Evolutionary conservation across 495 filamentous ascomycete species (phyloP).

Genomic region (Talaromyces proteolyticus): DNA sequence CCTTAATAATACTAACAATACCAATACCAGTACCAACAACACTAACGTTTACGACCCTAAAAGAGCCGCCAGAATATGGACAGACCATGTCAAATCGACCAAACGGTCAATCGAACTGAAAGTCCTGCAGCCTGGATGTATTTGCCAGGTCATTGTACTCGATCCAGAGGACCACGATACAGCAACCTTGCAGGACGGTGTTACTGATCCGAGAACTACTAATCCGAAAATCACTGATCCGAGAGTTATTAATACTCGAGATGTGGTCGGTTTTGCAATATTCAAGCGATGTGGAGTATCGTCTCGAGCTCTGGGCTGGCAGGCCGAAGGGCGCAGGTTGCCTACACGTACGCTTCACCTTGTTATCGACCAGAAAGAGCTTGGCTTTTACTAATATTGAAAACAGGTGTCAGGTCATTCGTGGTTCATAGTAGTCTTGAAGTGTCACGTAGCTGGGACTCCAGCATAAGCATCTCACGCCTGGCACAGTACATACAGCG

Average conservation of each 20-base stretch:
- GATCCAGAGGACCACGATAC: background rate
- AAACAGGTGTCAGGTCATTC: background rate
- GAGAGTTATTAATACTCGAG: too few relatives aligned
- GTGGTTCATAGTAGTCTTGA: background rate
- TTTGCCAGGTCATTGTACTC: conserved; percentile 3
- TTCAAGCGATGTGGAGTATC: conserved; percentile 1
- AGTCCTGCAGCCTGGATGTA: background rate
- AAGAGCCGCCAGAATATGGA: background rate
- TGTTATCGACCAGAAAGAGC: background rate
- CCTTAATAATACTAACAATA: background rate
- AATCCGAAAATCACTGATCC: too few relatives aligned
- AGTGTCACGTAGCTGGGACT: conserved; percentile 2
- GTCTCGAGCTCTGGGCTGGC: background rate
- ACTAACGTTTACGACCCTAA: background rate
- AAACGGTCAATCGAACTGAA: background rate
- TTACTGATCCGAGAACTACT: too few relatives aligned
- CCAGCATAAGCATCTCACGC: background rate
- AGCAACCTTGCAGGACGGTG: too few relatives aligned
- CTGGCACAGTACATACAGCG: background rate
- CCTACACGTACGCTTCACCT: background rate
- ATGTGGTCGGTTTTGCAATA: conserved; percentile 1
- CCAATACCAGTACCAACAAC: background rate
- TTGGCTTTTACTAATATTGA: background rate
- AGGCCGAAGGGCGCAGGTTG: background rate
- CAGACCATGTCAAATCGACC: background rate